Base-by-base conservation (phyloP, 805 yeast genomes). In the Scheffersomyces amazonensis region DNA sequence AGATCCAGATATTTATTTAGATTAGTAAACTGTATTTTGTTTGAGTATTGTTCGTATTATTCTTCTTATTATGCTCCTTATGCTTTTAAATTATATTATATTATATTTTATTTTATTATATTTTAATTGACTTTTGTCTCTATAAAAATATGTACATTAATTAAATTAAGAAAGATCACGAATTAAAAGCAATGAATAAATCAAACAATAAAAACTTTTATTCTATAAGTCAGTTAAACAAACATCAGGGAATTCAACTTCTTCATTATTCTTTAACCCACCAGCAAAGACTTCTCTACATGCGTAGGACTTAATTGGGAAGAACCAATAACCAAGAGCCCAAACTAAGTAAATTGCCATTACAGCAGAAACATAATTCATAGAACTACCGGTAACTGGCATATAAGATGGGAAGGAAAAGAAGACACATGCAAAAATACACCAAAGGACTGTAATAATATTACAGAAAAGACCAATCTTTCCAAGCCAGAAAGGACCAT, bases 281-380 rank as follows among this genome's bases (percentile, higher is more conserved):
- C 73, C 73, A 16, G 73, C 73, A 45, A 69, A 69, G 28, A 50
- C 49, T 36, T 58, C 64, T 46, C 66, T 56, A 47, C 71, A 63
- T 30, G 66, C 53, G 49, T 53, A 66, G 18, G 53, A 56, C 43
- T 58, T 60, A 41, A 64, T 52, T 25, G 73, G 73, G 58, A 66
- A 67, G 50, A 54, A 67, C 72, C 73, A 67, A 53, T 66, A 67
- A 12, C 48, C 67, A 44, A 66, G 43, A 9, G 66, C 53, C 53
- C 60, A 62, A 18, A 61, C 42, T 15, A 63, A 44, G 47, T 64
- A 66, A 25, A 40, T 36, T 16, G 61, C 75, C 41, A 74, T 63
- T 15, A 78, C 84, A 7, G 73, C 84, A 22, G 75, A 57, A 12
- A 81, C 80, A 48, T 83, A 83, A 55, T 83, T 83, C 89, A 83